Conservation (phyloP, 805 yeast genomes). For the Monosporozyma aerobia region DNA sequence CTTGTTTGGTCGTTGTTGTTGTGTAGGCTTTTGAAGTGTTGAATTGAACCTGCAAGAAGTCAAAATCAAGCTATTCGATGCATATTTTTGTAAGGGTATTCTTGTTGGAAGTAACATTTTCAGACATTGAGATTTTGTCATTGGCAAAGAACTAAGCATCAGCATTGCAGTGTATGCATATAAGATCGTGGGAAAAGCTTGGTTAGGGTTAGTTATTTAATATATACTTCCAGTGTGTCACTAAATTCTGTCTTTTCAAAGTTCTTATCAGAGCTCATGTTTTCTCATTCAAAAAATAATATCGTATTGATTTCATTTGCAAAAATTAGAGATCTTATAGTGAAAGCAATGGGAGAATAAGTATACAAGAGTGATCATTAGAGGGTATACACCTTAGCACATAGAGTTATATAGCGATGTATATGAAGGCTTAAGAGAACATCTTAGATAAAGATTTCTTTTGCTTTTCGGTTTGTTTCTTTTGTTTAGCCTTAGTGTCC, state of each 20-base stretch:
- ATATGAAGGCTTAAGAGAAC: conserved; percentile 29
- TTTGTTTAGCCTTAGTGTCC: conserved; percentile 46
- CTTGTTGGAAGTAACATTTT: neutral
- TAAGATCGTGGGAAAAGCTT: neutral
- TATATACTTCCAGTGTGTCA: too few species aligned
- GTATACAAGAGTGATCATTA: neutral
- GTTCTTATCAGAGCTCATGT: too few species aligned
- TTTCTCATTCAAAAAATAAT: too few species aligned
- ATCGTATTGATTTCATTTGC: too few species aligned
- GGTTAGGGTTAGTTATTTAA: too few species aligned
- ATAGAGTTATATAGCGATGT: neutral
- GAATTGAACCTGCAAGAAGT: neutral
- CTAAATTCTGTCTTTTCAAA: too few species aligned
- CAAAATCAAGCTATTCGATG: neutral
- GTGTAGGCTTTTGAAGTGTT: neutral
- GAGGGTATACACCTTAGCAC: neutral
- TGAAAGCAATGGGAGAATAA: too few species aligned
- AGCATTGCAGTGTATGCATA: neutral
- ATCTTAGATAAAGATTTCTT: conserved; percentile 68
- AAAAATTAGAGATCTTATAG: too few species aligned
- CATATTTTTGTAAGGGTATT: neutral
- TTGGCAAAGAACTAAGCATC: neutral
- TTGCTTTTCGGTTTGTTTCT: conserved; percentile 53
- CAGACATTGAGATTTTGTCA: neutral
- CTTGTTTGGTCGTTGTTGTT: neutral